Evolutionary conservation across 179 eudicot species (phyloP).

Genomic region (Silene noctiflora): DNA sequence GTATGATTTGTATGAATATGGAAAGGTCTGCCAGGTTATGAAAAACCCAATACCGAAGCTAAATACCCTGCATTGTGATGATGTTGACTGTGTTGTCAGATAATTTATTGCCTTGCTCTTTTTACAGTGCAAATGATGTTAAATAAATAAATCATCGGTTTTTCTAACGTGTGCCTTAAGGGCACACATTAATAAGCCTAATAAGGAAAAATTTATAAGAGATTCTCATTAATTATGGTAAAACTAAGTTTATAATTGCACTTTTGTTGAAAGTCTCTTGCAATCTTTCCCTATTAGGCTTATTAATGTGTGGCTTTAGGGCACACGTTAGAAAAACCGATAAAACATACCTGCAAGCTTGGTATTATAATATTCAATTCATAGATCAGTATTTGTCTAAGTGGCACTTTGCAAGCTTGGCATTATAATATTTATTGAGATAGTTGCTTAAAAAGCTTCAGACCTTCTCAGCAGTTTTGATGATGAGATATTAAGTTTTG

Average conservation of each 20-base stretch:
- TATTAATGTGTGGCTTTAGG: too few relatives aligned
- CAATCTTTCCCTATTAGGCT: too few relatives aligned
- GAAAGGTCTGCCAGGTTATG: background rate
- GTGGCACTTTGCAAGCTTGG: background rate
- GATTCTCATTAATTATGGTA: too few relatives aligned
- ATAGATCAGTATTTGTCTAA: background rate
- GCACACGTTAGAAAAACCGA: too few relatives aligned
- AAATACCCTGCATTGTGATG: slow-evolving; percentile 5
- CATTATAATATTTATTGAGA: background rate
- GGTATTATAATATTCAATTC: too few relatives aligned
- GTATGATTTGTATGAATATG: background rate
- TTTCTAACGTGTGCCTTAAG: too few relatives aligned
- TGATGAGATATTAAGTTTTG: background rate
- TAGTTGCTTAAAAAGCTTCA: background rate
- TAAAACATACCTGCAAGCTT: background rate
- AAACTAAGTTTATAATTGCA: too few relatives aligned
- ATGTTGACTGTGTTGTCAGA: background rate
- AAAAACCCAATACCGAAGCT: background rate
- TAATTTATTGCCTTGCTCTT: background rate
- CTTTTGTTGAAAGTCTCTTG: too few relatives aligned
- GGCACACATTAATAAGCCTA: too few relatives aligned
- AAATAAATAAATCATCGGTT: too few relatives aligned
- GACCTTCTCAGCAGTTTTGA: background rate
- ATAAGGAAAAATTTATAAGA: too few relatives aligned
- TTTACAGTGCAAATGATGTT: background rate